Evolutionary conservation across 495 filamentous ascomycete genomes (phyloP), one percentile per base, ranked within the genome.

Genomic region (Terfezia claveryi): DNA sequence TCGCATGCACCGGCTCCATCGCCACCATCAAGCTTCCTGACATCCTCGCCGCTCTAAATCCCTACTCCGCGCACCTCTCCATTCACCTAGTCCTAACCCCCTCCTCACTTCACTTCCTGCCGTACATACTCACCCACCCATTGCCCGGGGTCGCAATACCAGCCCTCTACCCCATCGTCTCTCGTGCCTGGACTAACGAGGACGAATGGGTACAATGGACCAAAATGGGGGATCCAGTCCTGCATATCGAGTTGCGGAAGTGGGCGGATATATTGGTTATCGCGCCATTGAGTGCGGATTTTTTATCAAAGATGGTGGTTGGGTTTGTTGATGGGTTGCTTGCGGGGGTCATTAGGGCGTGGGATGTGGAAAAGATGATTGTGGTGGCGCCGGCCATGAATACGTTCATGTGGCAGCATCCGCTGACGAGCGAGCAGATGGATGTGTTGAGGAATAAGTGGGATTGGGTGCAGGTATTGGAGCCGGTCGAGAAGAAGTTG

Each of bases 361-460:
- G 89, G 89, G 88, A 94, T 68, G 80, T 46, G 14, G 38, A 38
- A 37, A 79, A 77, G 65, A 64, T 66, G 36, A 81, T 85, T 52
- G 44, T 82, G 5, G 80, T 83, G 0, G 82, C 74, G n/a, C 82
- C 79, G 46, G 77, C 80, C 12, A 87, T 92, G 85, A 89, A 92
- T 69, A 85, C 80, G n/a, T 79, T 78, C 3, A 93, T 93, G 89
- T 94, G 81, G 81, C 70, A 71, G 53, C 83, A 94, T 68, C 87
- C 87, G 16, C 68, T 94, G 41, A 94, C 87, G 0, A 69, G 63
- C 50, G 76, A 77, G 58, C 83, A 92, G 54, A 64, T 94, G 10
- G 61, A 64, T n/a, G 67, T 82, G 0, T 68, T 94, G 38, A 66
- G 67, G 68, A 1, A 46, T 4, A 52, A 53, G 10, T 66, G 71